Conservation (phyloP, 129 eudicot genomes). For the Flaveria bidentis region DNA sequence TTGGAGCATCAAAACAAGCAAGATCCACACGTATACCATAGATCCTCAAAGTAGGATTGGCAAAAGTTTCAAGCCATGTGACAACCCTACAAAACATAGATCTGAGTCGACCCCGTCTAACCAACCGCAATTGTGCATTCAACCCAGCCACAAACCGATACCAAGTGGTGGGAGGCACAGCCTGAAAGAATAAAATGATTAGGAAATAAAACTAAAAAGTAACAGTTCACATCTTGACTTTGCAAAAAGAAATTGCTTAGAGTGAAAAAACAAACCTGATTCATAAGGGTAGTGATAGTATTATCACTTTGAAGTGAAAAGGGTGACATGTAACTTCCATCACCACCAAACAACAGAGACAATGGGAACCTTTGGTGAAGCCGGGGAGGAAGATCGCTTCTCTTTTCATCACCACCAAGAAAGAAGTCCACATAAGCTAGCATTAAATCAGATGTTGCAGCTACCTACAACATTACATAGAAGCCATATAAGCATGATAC, state of each 20-base stretch:
- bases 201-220: not conserved
- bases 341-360: constrained; percentile 84
- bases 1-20: constrained; percentile 78
- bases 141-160: constrained; percentile 94
- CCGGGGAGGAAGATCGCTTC: constrained; percentile 82
- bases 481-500: not conserved
- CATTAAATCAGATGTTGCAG: constrained; percentile 93
- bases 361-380: constrained; percentile 84
- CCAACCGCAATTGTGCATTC: constrained; percentile 93
- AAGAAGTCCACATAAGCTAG: constrained; percentile 87
- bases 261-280: constrained; percentile 61
- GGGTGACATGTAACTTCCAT: constrained; percentile 95
- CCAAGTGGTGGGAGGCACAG: constrained; percentile 94
- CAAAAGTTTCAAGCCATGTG: constrained; percentile 74
- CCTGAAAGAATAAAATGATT: constrained; percentile 39
- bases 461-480: constrained; percentile 54
- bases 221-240: not conserved
- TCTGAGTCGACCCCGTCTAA: constrained; percentile 78
- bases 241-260: not conserved
- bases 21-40: constrained; percentile 75
- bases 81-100: constrained; percentile 63
- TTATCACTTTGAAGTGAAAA: constrained; percentile 84
- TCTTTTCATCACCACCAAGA: constrained; percentile 95
- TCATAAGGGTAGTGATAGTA: constrained; percentile 82
- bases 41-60: constrained; percentile 73